phyloP scores from a whole-genome alignment of 208 protist genomes.

The Spongospora subterranea region DNA sequence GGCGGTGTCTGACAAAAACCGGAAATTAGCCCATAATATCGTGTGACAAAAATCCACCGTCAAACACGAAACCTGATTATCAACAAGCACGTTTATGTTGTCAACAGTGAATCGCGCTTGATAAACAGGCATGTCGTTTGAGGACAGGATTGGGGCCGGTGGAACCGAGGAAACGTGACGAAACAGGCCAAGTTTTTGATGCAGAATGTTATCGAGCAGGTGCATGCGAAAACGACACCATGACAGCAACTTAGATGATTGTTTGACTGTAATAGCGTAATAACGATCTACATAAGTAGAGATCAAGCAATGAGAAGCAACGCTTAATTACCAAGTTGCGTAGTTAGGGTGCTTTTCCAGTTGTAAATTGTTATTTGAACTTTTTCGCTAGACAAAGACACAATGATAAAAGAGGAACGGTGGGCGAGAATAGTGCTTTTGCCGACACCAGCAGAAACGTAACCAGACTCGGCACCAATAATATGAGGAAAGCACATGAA shows the following conservation, averaged over 20 bases:
- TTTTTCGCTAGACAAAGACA: neutral
- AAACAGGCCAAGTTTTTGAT: slow-evolving; percentile 51
- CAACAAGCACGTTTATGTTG: slow-evolving; percentile 18
- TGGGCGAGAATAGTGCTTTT: neutral
- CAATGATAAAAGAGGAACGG: neutral
- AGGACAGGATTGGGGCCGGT: neutral
- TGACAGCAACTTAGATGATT: neutral
- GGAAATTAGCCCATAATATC: too few species aligned
- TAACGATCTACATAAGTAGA: neutral
- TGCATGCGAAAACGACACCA: slow-evolving; percentile 23
- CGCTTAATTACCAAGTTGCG: neutral
- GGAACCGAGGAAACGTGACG: neutral
- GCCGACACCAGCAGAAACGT: neutral
- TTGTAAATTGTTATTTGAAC: slow-evolving; percentile 10
- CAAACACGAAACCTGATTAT: slow-evolving; percentile 1
- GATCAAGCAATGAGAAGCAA: neutral
- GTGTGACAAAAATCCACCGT: too few species aligned
- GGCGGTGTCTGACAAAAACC: neutral
- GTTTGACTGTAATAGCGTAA: neutral
- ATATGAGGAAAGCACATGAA: neutral
- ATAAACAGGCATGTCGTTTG: neutral
- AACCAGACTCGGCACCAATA: too few species aligned
- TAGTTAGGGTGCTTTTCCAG: neutral
- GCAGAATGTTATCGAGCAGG: slow-evolving; percentile 24
- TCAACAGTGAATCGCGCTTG: slow-evolving; percentile 33